Base-by-base conservation (phyloP, 768 basidiomycete genomes). In the Leucocoprinus sp. region DNA sequence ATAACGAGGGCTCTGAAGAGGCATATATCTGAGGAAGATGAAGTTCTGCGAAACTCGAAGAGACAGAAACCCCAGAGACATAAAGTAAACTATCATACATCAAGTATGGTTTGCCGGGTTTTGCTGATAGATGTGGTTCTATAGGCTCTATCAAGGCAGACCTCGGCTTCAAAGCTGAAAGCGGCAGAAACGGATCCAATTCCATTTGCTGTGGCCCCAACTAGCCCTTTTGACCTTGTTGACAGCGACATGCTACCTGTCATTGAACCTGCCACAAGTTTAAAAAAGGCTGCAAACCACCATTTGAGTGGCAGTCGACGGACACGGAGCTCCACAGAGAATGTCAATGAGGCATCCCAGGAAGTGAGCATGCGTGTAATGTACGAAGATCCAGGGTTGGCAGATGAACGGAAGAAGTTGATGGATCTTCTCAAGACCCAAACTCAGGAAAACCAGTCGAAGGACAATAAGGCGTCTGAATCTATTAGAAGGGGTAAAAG, bases 1-100 rank as follows among this genome's bases (percentile, higher is more conserved):
- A 75, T 88, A 39, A 76, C 78, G 4, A 74, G 75, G 17, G 60
- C 87, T 45, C 64, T 89, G 7, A 89, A 90, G 58, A 71, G 84
- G 7, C 67, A 69, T 8, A 62, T 70, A 0, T 63, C 65, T 2
- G 71, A 70, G 8, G 68, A 69, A 2, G 70, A 71, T 38, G 61
- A 58, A 14, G 49, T 33, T 9, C 36, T 42, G 33, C 43, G 37
- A 21, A 48, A 15, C 31, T 23, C 41, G 18, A 72, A 72, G 52
- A 54, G 68, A 35, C 54, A 61, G 15, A 61, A 68, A 36, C 67
- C 67, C 2, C 65, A 66, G 48, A 58, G 65, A 24, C 55, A 59
- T 6, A 68, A 64, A 60, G 65, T 67, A 29, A 33, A 54, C 17
- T 43, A 9, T 11, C 18, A 8, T 17, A 4, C 5, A 39, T 24